A percentile compares a stretch with the other conserved stretches of the same genome.
Evolutionary conservation across 148 eudicot species (phyloP).

Genomic region (Beta vulgaris): DNA sequence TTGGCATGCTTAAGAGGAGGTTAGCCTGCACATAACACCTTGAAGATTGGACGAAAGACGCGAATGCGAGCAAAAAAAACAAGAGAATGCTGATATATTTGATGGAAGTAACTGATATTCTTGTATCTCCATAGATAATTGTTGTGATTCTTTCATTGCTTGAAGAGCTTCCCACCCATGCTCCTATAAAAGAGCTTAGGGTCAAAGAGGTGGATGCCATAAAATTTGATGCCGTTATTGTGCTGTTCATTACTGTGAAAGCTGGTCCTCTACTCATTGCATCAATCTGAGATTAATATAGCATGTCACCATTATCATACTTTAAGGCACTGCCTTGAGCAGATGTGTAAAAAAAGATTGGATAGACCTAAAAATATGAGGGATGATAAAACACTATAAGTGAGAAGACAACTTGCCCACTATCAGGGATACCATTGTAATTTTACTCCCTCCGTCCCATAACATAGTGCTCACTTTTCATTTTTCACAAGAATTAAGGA

Average conservation of each 20-base stretch:
- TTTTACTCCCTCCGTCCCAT: too few species aligned
- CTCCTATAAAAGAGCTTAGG: slow-evolving; percentile 61
- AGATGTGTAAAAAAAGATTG: too few species aligned
- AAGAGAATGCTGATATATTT: slow-evolving; percentile 44
- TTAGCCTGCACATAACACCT: slow-evolving; percentile 49
- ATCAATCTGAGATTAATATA: slow-evolving; percentile 36
- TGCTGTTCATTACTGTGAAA: slow-evolving; percentile 41
- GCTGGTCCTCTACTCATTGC: slow-evolving; percentile 41
- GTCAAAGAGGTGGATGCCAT: slow-evolving; percentile 51
- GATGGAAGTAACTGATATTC: slow-evolving; percentile 27
- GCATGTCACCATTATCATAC: background rate
- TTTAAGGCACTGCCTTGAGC: too few species aligned
- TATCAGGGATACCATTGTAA: too few species aligned
- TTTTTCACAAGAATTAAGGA: too few species aligned
- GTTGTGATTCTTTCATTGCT: slow-evolving; percentile 19
- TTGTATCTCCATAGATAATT: slow-evolving; percentile 53
- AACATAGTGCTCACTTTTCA: too few species aligned
- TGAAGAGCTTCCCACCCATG: slow-evolving; percentile 52
- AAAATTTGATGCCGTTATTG: slow-evolving; percentile 47
- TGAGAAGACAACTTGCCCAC: too few species aligned
- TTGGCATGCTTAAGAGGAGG: slow-evolving; percentile 70
- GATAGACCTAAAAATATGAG: too few species aligned
- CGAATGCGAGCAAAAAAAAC: slow-evolving; percentile 55
- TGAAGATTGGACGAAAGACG: slow-evolving; percentile 48
- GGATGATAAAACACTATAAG: too few species aligned